Evolutionary conservation across 352 stramenopile species (phyloP).

Genomic region (Detonula confervacea): DNA sequence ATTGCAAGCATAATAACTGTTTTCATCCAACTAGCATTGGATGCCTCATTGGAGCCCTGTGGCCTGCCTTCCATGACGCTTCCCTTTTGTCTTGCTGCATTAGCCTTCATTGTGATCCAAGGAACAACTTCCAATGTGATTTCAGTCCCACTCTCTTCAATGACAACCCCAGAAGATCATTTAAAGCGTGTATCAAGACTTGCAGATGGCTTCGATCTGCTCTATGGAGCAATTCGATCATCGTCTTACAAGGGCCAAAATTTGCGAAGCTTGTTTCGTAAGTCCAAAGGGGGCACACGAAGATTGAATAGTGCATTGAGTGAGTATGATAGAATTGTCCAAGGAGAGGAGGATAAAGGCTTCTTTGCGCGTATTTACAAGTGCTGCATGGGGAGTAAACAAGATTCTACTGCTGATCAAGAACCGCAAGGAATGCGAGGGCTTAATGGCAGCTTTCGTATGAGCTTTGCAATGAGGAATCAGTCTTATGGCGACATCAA

Average conservation of each 20-base stretch:
- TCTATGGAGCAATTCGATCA: constrained; percentile 36
- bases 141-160: constrained; percentile 48
- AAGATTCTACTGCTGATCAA: background rate
- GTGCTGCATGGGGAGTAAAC: background rate
- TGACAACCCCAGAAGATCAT: constrained; percentile 60
- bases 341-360: constrained; percentile 3
- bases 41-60: constrained; percentile 21
- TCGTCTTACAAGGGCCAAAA: constrained; percentile 7
- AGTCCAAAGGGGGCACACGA: background rate
- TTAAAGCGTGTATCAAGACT: constrained; percentile 25
- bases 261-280: background rate
- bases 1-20: constrained; percentile 50
- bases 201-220: constrained; percentile 42
- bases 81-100: constrained; percentile 49
- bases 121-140: constrained; percentile 45
- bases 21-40: constrained; percentile 41
- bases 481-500: constrained; percentile 4
- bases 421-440: too few species aligned
- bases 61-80: constrained; percentile 55
- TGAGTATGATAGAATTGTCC: constrained; percentile 17
- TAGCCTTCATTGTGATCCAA: constrained; percentile 54
- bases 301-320: constrained; percentile 16
- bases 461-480: constrained; percentile 1
- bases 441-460: background rate
- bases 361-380: background rate